Conservation (phyloP, 495 filamentous ascomycete species). For the Rusavskia elegans region DNA sequence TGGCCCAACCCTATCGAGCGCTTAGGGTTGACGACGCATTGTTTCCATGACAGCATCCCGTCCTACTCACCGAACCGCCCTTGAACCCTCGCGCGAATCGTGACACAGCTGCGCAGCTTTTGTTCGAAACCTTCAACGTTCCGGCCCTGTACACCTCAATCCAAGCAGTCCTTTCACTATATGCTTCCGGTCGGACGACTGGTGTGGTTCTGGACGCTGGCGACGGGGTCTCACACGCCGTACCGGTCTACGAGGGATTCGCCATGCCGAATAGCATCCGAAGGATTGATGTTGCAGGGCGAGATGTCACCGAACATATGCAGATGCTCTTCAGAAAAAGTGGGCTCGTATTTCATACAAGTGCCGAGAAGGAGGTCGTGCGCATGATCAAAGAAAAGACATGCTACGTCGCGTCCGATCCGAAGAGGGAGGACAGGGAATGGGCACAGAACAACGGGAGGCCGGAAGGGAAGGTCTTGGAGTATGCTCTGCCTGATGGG, state of each 20-base stretch:
- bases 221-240: conserved; percentile 93
- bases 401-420: conserved; percentile 81
- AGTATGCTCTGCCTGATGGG: conserved; percentile 84
- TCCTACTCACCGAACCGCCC: conserved; percentile 90
- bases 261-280: conserved; percentile 89
- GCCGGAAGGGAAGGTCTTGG: conserved; percentile 52
- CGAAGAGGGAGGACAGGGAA: conserved; percentile 90
- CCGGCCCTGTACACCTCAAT: conserved; percentile 93
- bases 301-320: conserved; percentile 92
- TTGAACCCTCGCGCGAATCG: conserved; percentile 93
- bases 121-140: conserved; percentile 98
- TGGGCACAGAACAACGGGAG: conserved; percentile 55
- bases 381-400: conserved; percentile 92
- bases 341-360: conserved; percentile 91
- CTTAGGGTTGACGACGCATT: not conserved
- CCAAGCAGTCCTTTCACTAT: conserved; percentile 90
- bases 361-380: conserved; percentile 95
- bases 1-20: no score
- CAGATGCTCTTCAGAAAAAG: conserved; percentile 83
- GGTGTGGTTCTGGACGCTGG: conserved; percentile 91
- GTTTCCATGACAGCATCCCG: conserved; percentile 51
- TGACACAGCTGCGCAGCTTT: conserved; percentile 90
- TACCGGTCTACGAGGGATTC: conserved; percentile 96
- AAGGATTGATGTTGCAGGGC: conserved; percentile 91
- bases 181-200: conserved; percentile 90